Base-by-base conservation (phyloP, 1,284 basidiomycete species). In the Butyriboletus appendiculatus region DNA sequence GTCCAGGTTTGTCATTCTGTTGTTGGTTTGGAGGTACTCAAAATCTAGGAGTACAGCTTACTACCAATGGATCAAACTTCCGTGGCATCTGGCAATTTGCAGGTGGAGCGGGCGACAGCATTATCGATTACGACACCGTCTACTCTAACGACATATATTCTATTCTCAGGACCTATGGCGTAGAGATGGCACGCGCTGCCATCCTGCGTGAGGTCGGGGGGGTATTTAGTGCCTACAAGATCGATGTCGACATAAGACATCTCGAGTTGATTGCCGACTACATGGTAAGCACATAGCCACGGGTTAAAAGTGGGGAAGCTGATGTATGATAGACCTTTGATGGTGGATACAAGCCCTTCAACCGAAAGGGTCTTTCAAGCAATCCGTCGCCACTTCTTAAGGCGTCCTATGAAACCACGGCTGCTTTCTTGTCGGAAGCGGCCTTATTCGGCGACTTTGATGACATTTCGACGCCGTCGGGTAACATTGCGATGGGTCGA, bases 211-310 rank as follows among this genome's bases (percentile, higher is more conserved):
- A 99, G 73, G 92, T 99, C 76, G 82, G 88, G 43, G 86, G 84
- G 37, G 94, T 99, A 50, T 99, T 99, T 74, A 88, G 85, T n/a
- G 94, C 92, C 4, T 99, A 99, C 76, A 96, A 91, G 69, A 99
- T 99, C 68, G 92, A 92, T 57, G 97, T 99, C 52, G 90, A 98
- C 73, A 86, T 85, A 63, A 86, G 97, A 52, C 97, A 99, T 79
- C 79, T 99, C 52, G 95, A 96, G 67, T 81, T 99, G 57, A 98
- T 99, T 69, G 97, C 97, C 33, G 97, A 99, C 73, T 99, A 99
- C 73, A 98, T 98, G 95, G 94, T 95, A 66, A 61, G 88, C 46
- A 22, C 32, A 14, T 44, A 11, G 22, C 46, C 11, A 39, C 5
- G 24, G 14, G 22, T 41, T 56, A 34, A 37, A 28, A 12, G 34